Conservation (phyloP, 2,329 filamentous ascomycete species). For the Dendryphion nanum region DNA sequence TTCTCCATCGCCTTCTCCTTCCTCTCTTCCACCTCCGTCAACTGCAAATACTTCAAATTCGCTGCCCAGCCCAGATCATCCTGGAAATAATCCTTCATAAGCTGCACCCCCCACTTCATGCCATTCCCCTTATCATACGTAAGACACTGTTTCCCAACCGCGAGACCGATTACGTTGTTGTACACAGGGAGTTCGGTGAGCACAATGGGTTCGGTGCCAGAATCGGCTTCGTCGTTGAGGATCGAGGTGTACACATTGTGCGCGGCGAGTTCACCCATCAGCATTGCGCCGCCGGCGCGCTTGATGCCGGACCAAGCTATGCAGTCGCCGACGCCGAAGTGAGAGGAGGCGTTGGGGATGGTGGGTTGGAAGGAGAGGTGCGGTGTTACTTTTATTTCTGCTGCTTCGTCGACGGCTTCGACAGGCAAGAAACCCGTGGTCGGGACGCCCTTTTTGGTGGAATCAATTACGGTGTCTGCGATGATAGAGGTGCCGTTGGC, state of each 20-base stretch:
- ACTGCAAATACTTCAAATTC: constrained; percentile 30
- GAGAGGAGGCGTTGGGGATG: constrained; percentile 57
- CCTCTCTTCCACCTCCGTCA: constrained; percentile 35
- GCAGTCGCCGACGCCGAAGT: constrained; percentile 71
- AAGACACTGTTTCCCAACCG: constrained; percentile 68
- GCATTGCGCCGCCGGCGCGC: constrained; percentile 73
- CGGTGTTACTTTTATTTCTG: constrained; percentile 60
- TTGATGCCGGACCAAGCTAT: constrained; percentile 75
- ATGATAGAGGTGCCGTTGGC: constrained; percentile 48
- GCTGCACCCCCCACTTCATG: constrained; percentile 60
- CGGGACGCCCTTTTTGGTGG: constrained; percentile 63
- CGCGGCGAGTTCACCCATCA: constrained; percentile 66
- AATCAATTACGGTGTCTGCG: constrained; percentile 67
- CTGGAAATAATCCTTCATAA: constrained; percentile 64
- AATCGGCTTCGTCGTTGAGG: constrained; percentile 30
- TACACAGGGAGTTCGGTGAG: constrained; percentile 29
- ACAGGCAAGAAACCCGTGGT: constrained; percentile 63
- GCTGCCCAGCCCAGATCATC: constrained; percentile 60
- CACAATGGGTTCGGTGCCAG: constrained; percentile 12
- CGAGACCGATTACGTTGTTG: constrained; percentile 63
- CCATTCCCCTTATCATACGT: constrained; percentile 60
- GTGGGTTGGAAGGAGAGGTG: constrained; percentile 56
- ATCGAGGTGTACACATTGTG: constrained; percentile 51
- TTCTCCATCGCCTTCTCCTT: constrained; percentile 12
- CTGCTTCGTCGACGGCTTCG: constrained; percentile 60